Evolutionary conservation across 2,329 filamentous ascomycete species (phyloP), one percentile per base, ranked within the genome.

Genomic region (Mycosphaerella sp.): DNA sequence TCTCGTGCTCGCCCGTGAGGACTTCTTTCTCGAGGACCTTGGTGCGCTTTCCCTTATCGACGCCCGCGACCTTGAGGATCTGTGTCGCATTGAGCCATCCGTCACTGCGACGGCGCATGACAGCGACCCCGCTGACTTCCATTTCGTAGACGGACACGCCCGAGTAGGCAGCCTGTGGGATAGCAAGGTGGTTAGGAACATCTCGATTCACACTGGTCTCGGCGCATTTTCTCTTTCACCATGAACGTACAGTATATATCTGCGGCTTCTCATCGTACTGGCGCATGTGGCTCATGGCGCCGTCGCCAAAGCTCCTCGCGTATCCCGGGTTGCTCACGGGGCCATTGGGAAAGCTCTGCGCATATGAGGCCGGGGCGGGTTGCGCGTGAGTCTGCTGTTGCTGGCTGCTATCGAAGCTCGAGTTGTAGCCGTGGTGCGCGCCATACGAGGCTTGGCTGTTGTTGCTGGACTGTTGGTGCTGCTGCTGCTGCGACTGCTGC

Each of bases 11-110:
- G 66, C 93, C 93, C 0, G 87, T 93, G 60, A 95, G 83, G 55
- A 98, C 95, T 72, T 98, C 93, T 73, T 97, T 97, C 70, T 98
- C 93, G 48, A 98, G 79, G 6, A 97, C 95, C 72, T 97, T 97
- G 55, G 93, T 97, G 63, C 93, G 86, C 74, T 95, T 95, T 56
- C 92, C 93, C 74, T 98, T 98, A 69, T 96, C 92, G 57, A 98
- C 90, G 48, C 91, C 91, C 36, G 93, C 93, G 36, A 97, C 91
- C 69, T 98, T 98, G 61, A 98, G 81, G 62, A 98, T 97, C 72
- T 98, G 93, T 0, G 93, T 98, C 49, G 93, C 93, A 74, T 98
- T 98, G 62, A 98, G 79, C 89, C 92, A 97, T 62, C 89, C 92
- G 72, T 98, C 93, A 62, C 87, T 86, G 60, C 93, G 86, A 55